Conservation (phyloP, 2,329 filamentous ascomycete species). For the Claviceps paspali region DNA sequence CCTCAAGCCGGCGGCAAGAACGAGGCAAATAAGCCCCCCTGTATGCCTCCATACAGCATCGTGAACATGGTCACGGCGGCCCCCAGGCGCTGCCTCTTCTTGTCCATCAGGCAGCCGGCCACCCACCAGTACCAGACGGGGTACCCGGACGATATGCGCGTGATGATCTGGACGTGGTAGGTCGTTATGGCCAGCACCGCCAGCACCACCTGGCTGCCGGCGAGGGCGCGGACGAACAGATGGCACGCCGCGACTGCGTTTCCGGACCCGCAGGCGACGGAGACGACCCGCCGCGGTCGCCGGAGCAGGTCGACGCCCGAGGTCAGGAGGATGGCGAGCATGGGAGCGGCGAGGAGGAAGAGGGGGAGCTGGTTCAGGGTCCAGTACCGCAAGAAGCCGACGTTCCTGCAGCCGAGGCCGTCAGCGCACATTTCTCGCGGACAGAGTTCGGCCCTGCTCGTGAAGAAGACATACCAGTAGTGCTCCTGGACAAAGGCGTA, state of each 20-base stretch:
- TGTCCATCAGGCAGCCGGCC: conserved; percentile 31
- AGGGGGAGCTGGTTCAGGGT: conserved; percentile 71
- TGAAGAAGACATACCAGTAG: conserved; percentile 71
- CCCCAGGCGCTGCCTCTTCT: conserved; percentile 17
- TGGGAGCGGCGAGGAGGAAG: conserved; percentile 69
- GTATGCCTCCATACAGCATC: conserved; percentile 68
- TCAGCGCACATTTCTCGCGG: background rate
- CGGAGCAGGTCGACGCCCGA: conserved; percentile 37
- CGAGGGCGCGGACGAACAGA: conserved; percentile 39
- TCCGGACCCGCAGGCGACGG: background rate
- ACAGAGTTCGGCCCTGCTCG: too few species aligned
- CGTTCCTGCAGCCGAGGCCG: conserved; percentile 44
- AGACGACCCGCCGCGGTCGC: conserved; percentile 7
- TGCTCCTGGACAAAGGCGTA: conserved; percentile 77
- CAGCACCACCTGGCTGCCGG: conserved; percentile 57
- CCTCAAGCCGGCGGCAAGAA: conserved; percentile 76
- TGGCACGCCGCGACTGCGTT: conserved; percentile 3
- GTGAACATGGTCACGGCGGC: conserved; percentile 45
- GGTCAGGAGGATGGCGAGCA: conserved; percentile 45
- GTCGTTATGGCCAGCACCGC: conserved; percentile 56
- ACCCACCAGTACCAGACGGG: conserved; percentile 81
- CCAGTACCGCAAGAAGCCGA: conserved; percentile 85
- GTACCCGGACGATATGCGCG: conserved; percentile 73
- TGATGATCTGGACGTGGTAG: conserved; percentile 92
- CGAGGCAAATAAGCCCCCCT: conserved; percentile 70